A percentile compares a stretch with the other conserved stretches of the same genome.
Evolutionary conservation across 306 rosid species (phyloP).

Genomic region (Ammopiptanthus mongolicus): DNA sequence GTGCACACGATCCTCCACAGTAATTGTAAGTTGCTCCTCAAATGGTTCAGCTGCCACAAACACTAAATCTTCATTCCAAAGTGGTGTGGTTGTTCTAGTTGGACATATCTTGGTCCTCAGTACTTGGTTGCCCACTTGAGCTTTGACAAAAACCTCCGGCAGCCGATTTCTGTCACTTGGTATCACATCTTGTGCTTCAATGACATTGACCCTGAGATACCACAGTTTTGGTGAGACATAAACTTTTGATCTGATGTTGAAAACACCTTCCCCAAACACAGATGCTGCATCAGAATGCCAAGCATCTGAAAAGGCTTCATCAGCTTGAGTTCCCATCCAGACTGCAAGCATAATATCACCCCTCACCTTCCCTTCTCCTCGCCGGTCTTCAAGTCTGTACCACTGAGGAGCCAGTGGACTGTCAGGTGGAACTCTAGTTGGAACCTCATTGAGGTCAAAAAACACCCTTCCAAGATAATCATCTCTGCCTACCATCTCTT

Average conservation of each 20-base stretch:
- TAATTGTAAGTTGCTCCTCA: constrained; percentile 68
- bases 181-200: constrained; percentile 91
- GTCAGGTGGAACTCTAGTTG: constrained; percentile 89
- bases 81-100: constrained; percentile 52
- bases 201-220: constrained; percentile 76
- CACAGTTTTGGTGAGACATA: constrained; percentile 92
- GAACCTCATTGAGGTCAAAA: constrained; percentile 84
- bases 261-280: constrained; percentile 76
- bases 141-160: constrained; percentile 75
- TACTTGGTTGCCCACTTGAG: constrained; percentile 79
- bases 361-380: constrained; percentile 64
- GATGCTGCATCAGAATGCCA: constrained; percentile 94
- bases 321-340: constrained; percentile 99
- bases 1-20: constrained; percentile 70
- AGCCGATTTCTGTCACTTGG: constrained; percentile 62
- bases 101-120: constrained; percentile 65
- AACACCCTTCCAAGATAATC: constrained; percentile 76
- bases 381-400: constrained; percentile 75
- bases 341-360: constrained; percentile 94
- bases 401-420: constrained; percentile 94
- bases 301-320: constrained; percentile 89
- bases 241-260: constrained; percentile 81
- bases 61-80: constrained; percentile 87
- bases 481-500: constrained; percentile 84
- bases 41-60: constrained; percentile 96